Base-by-base conservation (phyloP, 2,329 filamentous ascomycete species). In the Beauveria rudraprayagi region DNA sequence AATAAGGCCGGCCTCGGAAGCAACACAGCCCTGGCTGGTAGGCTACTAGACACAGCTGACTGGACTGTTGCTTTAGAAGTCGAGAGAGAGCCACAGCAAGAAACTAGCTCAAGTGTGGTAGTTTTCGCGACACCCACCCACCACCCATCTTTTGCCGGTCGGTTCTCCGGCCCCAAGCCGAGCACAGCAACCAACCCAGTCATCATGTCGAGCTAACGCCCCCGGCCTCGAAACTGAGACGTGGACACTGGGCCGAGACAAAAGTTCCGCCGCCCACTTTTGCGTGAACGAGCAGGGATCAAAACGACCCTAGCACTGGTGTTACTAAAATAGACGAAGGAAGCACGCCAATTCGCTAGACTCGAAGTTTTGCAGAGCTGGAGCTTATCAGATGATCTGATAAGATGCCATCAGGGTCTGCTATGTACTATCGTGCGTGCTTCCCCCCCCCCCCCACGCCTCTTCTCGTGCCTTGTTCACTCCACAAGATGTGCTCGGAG, bases 321-420 rank as follows among this genome's bases (percentile, higher is more conserved):
- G 26, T 5, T 19, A 26, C 48, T 34, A n/a, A 43, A 19, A 17
- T 43, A 43, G 41, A 17, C 41, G 7, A n/a, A 9, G 41, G 47
- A 26, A 30, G n/a, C 26, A 37, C 22, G 50, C 19, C n/a, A 22
- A 52, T 52, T 52, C 30, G n/a, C 28, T n/a, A n/a, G 5, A 50
- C 47, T 11, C n/a, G 30, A 17, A 3, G 3, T 40, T 52, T n/a
- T 11, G 11, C 3, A 26, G 10, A 14, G 19, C 28, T 37, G 19
- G 22, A 24, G 44, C 44, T 62, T 58, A 62, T 62, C 61, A 62
- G 61, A 62, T 62, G 7, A 62, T 62, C 61, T 54, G 61, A 62
- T 62, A 62, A 58, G 48, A 62, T 58, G 41, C 30, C 17, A 50
- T 41, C 56, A 41, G 48, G 17, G 26, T 34, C 16, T 28, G n/a